Base-by-base conservation (phyloP, 2,329 filamentous ascomycete genomes). In the Pseudogymnoascus sp. region DNA sequence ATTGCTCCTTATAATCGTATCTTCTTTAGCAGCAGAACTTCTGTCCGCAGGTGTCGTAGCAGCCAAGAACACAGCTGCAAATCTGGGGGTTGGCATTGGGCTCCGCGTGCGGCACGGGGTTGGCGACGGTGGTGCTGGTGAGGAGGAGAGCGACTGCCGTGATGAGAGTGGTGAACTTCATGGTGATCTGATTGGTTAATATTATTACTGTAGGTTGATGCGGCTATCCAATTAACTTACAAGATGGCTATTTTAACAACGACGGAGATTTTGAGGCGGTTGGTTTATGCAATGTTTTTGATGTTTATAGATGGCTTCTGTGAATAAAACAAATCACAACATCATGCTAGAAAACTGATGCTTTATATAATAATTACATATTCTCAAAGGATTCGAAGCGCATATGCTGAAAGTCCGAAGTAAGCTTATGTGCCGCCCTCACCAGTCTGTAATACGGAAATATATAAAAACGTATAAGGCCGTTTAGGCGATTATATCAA, bases 141-240 rank as follows among this genome's bases (percentile, higher is more conserved):
- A 50, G 43, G 1, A 50, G 43, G 14, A 50, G 8, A 14, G 28
- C 47, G 25, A 28, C 25, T 18, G 47, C 25, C 4, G 47, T 54
- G n/a, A 54, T 30, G 47, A 54, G 4, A 12, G 47, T 54, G n/a
- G 47, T 54, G 28, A 54, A 54, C 47, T 54, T 54, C 47, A 54
- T 54, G 47, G 25, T 54, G 47, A 54, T 12, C 47, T 50, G 22
- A 25, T 25, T 25, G 22, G 22, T 25, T 25, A 25, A 25, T 25
- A 25, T 5, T 25, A 25, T 5, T 25, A 5, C 22, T 25, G 22
- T 25, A 25, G 22, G 22, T 5, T 54, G 25, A 32, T 32, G 25
- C 2, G 9, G 25, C 2, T 32, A 32, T 54, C 25, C 4, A 30
- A 28, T n/a, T 54, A 30, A 32, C 47, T 54, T 54, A 32, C 47